Evolutionary conservation across 2,329 filamentous ascomycete genomes (phyloP).

Genomic region (Fusarium coicis): DNA sequence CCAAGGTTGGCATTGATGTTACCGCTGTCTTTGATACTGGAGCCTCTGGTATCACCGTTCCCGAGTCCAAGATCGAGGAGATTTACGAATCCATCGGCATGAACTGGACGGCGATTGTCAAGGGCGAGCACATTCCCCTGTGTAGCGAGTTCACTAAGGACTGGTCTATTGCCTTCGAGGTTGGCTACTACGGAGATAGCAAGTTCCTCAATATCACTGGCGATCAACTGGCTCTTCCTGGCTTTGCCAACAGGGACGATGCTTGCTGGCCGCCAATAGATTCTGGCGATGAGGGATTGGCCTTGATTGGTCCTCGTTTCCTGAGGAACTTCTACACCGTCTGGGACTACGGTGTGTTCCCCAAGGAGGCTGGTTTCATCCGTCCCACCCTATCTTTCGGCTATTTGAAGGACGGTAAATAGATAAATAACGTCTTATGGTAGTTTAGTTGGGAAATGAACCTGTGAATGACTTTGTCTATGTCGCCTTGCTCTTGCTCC

Average conservation of each 20-base stretch:
- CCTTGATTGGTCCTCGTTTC: conserved; percentile 46
- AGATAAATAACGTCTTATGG: accelerated
- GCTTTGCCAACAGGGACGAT: conserved; percentile 48
- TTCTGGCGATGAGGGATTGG: conserved; percentile 38
- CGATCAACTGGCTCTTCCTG: conserved; percentile 46
- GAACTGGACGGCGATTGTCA: conserved; percentile 49
- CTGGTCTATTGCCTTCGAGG: conserved; percentile 49
- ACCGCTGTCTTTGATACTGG: conserved; percentile 50
- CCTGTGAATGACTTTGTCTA: accelerated
- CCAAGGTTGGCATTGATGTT: background rate
- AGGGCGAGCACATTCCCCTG: conserved; percentile 44
- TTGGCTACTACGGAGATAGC: conserved; percentile 34
- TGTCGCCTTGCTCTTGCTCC: background rate
- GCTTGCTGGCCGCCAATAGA: conserved; percentile 52
- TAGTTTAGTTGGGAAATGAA: background rate
- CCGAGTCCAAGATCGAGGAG: conserved; percentile 33
- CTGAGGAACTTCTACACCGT: conserved; percentile 49
- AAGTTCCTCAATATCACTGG: conserved; percentile 47
- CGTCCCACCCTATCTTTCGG: conserved; percentile 37
- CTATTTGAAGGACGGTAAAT: conserved; percentile 32
- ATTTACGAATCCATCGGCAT: conserved; percentile 50
- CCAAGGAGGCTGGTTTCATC: background rate
- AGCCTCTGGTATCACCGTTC: conserved; percentile 43
- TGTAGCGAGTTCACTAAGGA: conserved; percentile 51
- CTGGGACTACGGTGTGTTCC: conserved; percentile 46